These are phyloP conservation scores for Kodamaea alishanica DNA, from an alignment of 1,139 yeast species.

Conservation along the genomic window DNA sequence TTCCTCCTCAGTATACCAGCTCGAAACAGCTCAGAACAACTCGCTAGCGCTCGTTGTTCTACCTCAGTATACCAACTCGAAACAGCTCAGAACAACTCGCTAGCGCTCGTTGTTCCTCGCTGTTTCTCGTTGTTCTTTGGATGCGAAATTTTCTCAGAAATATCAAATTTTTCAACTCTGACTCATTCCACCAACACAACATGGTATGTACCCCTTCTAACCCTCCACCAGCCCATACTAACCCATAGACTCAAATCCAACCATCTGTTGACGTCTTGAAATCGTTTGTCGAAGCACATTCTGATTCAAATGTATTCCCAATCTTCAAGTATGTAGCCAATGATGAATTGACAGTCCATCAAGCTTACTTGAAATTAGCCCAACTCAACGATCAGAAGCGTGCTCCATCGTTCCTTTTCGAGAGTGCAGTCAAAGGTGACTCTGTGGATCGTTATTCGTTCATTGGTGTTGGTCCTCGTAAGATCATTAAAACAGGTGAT, in stretches of 20 bases:
- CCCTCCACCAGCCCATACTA: conserved; percentile 10
- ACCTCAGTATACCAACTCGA: too few species aligned
- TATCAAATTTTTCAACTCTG: not conserved
- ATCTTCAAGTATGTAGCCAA: conserved; percentile 71
- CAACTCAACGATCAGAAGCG: conserved; percentile 60
- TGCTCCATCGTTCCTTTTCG: conserved; percentile 74
- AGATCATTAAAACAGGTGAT: conserved; percentile 76
- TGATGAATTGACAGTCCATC: conserved; percentile 81
- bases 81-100: too few species aligned
- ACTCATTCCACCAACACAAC: not conserved
- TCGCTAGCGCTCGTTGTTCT: too few species aligned
- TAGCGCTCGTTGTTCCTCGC: too few species aligned
- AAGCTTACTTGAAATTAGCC: conserved; percentile 82
- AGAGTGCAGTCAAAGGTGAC: conserved; percentile 86
- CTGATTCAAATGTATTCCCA: conserved; percentile 69
- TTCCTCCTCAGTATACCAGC: too few species aligned
- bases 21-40: too few species aligned
- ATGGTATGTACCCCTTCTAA: not conserved
- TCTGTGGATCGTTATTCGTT: conserved; percentile 86
- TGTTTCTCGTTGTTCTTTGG: too few species aligned
- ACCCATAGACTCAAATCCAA: conserved; percentile 43
- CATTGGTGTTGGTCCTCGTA: conserved; percentile 81
- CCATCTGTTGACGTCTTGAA: conserved; percentile 56
- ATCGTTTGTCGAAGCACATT: conserved; percentile 34
- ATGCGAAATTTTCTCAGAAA: too few species aligned